Evolutionary conservation across 1,139 yeast species (phyloP), one percentile per base, ranked within the genome.

Genomic region (Komagataea norvegica): DNA sequence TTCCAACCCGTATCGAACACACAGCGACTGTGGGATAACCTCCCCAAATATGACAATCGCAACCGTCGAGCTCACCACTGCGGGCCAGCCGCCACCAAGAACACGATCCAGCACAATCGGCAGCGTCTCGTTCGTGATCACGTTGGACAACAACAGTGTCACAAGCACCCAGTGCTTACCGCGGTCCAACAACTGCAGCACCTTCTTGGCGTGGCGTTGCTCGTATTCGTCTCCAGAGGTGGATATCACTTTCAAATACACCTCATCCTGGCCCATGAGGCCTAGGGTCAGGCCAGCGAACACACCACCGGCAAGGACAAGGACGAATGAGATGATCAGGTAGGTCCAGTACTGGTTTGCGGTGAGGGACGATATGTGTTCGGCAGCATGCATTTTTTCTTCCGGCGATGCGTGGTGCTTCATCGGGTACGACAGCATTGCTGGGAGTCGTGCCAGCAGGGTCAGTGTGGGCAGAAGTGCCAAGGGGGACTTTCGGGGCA

Each of bases 91-190:
- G 31, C 98, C 97, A 33, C 97, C 97, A 20, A 91, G 72, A 54
- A 89, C 83, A 41, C 94, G 72, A 59, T 91, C 97, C 47, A 91
- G 72, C 14, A 91, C 95, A 52, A 91, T 91, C 2, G 98, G 98
- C 44, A 91, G 70, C 1, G 96, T 82, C 61, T 91, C 98, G 61
- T 91, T 91, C 35, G 97, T 91, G 57, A 91, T 86, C 36, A 91
- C 97, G 56, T 91, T 91, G 18, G 82, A 77, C 31, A 89, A 67
- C 45, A 91, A 70, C 43, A 91, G 64, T 0, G 98, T 91, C 23
- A 91, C 97, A 40, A 91, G 71, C n/a, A 91, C 91, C 96, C 97
- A 89, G 62, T 91, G 98, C 59, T 91, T 91, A 41, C 97, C 97
- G 43, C 79, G 70, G 37, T 83, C 77, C 40, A 89, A 74, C 49